Conservation (phyloP, 805 yeast genomes). For the Wickerhamomyces strasburgensis region DNA sequence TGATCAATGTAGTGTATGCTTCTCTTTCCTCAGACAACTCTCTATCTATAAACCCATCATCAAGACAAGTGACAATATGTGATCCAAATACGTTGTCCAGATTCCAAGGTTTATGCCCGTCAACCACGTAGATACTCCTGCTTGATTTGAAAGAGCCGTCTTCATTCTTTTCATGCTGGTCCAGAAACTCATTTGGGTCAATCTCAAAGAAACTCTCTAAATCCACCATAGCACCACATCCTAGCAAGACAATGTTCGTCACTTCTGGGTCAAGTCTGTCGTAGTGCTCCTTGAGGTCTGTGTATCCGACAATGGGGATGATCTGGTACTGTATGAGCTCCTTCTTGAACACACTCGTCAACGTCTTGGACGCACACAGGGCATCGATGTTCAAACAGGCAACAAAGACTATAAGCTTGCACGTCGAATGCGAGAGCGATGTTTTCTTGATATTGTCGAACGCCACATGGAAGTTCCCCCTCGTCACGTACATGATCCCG, state of each 20-base stretch:
- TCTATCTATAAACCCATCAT: slow-evolving; percentile 73
- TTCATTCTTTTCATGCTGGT: slow-evolving; percentile 22
- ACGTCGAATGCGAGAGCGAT: slow-evolving; percentile 89
- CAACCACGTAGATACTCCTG: slow-evolving; percentile 74
- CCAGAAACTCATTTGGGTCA: slow-evolving; percentile 47
- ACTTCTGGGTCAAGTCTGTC: slow-evolving; percentile 65
- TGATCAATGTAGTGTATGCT: slow-evolving; percentile 55
- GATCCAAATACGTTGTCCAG: slow-evolving; percentile 88
- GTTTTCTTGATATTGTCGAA: slow-evolving; percentile 63
- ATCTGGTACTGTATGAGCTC: slow-evolving; percentile 84
- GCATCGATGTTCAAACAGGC: slow-evolving; percentile 91
- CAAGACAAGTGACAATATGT: slow-evolving; percentile 70
- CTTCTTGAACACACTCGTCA: slow-evolving; percentile 65
- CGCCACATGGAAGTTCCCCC: slow-evolving; percentile 60
- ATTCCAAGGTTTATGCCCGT: slow-evolving; percentile 96
- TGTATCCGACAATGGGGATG: slow-evolving; percentile 89
- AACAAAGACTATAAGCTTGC: slow-evolving; percentile 73
- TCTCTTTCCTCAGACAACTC: slow-evolving; percentile 49
- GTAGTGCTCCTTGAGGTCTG: slow-evolving; percentile 66
- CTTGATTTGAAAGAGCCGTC: slow-evolving; percentile 31
- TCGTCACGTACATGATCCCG: slow-evolving; percentile 79
- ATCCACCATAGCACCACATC: slow-evolving; percentile 93
- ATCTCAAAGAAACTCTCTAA: slow-evolving; percentile 68
- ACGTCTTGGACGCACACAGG: slow-evolving; percentile 78
- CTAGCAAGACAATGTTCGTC: slow-evolving; percentile 70